A percentile compares a stretch with the other conserved stretches of the same genome.
These are phyloP conservation scores for Puccinia polysora DNA, from an alignment of 1,284 basidiomycete species.

Conservation along the genomic window DNA sequence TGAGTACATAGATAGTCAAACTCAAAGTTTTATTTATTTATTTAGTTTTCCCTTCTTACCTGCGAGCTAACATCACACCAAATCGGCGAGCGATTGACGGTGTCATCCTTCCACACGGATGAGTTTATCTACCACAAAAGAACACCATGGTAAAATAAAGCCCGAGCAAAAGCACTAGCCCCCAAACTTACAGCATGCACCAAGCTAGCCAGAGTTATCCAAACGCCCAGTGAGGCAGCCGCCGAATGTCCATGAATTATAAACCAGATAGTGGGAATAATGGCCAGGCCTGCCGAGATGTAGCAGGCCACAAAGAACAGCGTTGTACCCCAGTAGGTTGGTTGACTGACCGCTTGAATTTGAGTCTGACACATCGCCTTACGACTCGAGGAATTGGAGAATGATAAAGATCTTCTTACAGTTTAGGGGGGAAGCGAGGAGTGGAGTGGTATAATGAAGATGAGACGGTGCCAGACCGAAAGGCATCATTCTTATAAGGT, in stretches of 20 bases:
- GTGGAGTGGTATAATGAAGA: too few relatives aligned
- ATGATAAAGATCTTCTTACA: too few relatives aligned
- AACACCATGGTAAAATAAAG: not conserved
- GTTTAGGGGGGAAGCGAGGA: too few relatives aligned
- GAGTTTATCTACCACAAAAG: slow-evolving; percentile 30
- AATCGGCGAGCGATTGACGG: slow-evolving; percentile 28
- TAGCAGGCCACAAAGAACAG: slow-evolving; percentile 23
- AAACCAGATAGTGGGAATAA: slow-evolving; percentile 36
- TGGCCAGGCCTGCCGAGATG: slow-evolving; percentile 10
- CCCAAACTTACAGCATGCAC: slow-evolving; percentile 27
- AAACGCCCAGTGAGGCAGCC: slow-evolving; percentile 26
- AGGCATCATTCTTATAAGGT: too few relatives aligned
- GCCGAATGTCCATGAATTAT: slow-evolving; percentile 34
- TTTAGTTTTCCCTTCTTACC: slow-evolving; percentile 25
- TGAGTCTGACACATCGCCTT: too few relatives aligned
- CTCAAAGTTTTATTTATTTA: not conserved
- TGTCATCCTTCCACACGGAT: slow-evolving; percentile 30
- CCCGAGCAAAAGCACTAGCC: not conserved
- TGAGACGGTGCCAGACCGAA: too few relatives aligned
- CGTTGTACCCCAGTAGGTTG: slow-evolving; percentile 23
- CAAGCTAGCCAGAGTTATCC: slow-evolving; percentile 27
- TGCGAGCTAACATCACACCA: slow-evolving; percentile 42
- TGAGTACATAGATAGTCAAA: not conserved
- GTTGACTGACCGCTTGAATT: too few relatives aligned
- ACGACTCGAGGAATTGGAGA: too few relatives aligned